Evolutionary conservation across 306 rosid genomes (phyloP), one percentile per base, ranked within the genome.

Genomic region (Malus sieversii): DNA sequence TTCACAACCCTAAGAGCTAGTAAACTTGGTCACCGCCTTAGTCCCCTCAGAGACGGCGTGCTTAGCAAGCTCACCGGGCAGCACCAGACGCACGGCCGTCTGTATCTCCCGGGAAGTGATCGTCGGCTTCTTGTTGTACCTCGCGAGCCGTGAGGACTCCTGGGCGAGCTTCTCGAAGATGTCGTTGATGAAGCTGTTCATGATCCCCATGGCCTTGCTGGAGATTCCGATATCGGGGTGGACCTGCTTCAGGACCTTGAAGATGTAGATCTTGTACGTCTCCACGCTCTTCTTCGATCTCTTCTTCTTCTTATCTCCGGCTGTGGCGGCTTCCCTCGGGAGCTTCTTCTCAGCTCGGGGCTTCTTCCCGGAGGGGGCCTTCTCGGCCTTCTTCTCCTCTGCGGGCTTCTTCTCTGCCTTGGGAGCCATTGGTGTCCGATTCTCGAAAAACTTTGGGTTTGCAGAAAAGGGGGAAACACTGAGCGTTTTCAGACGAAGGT

Each of bases 31-130:
- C 2, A 85, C 93, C 4, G 88, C 91, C 82, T 89, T 89, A 0
- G 91, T 89, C 0, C 88, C 90, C 75, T 89, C 92, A 33, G 94
- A 89, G 30, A 89, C 91, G 4, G 90, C 90, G 27, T 89, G 94
- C 78, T 87, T 89, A 0, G 88, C 90, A 10, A 89, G 87, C 63
- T 87, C 91, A 11, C 90, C 90, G 2, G 92, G 90, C 2, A 86
- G 84, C 10, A 88, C 92, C 38, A 88, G 59, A 22, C 92, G 76
- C 4, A 86, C 90, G 0, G 88, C 89, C 1, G 92, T 88, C 62
- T 88, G 92, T 19, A 88, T 88, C 84, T 88, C 92, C 77, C 89
- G 70, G 0, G 92, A 86, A 6, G 93, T 83, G 15, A 89, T 85
- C 6, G 93, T 88, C 0, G 88, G 90, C 82, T 88, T 86, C 86